Conservation (phyloP, 2,329 filamentous ascomycete genomes). For the Penicillium paneum region DNA sequence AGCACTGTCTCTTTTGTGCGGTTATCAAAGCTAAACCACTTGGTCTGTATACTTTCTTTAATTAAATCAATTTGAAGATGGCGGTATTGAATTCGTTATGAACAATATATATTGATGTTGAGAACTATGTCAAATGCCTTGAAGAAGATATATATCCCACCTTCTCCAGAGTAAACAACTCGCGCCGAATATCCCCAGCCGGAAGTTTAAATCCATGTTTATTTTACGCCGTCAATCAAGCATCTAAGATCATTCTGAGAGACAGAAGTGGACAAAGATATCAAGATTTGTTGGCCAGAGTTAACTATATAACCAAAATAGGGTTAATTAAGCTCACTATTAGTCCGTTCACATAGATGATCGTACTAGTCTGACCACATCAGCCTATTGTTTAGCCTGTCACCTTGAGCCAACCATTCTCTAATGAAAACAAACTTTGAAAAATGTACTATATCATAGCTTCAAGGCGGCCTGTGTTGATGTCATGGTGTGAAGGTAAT, state of each 20-base stretch:
- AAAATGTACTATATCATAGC: not conserved
- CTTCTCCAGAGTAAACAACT: not conserved
- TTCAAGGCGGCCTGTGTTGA: not conserved
- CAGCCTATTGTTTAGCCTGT: no score
- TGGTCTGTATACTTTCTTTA: not conserved
- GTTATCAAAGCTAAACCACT: not conserved
- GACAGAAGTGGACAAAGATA: not conserved
- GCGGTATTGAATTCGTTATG: no score
- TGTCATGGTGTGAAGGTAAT: not conserved
- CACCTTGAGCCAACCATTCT: not conserved
- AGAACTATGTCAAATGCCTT: not conserved
- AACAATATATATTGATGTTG: no score
- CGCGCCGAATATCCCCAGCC: not conserved
- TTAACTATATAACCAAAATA: not conserved
- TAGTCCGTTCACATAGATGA: not conserved
- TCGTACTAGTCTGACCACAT: not conserved
- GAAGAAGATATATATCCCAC: not conserved
- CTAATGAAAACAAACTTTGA: not conserved
- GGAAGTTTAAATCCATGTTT: no score
- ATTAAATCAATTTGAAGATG: not conserved
- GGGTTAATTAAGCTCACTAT: not conserved
- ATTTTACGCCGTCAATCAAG: not conserved
- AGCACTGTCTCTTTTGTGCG: not conserved
- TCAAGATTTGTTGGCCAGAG: not conserved
- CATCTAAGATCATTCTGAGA: not conserved